Percentiles rank a stretch among this genome's conserved stretches.
Conservation (phyloP, 164 flowering plant species). For the Akebia trifoliata region DNA sequence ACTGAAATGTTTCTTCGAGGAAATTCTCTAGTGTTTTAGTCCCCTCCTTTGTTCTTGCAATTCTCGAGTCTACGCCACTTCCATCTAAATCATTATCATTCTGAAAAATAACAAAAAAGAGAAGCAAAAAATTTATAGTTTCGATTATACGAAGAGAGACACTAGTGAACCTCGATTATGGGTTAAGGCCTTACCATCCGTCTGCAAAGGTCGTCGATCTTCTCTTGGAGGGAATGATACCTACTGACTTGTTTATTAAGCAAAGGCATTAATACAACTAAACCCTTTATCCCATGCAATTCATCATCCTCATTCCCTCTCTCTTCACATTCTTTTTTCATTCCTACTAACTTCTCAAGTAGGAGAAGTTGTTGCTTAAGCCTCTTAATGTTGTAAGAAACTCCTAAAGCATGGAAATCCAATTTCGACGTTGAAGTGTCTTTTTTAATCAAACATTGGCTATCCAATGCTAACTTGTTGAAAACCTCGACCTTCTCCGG, state of each 20-base stretch:
- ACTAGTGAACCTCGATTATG: no score
- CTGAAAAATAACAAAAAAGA: constrained; percentile 27
- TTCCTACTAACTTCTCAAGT: constrained; percentile 68
- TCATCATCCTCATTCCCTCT: constrained; percentile 22
- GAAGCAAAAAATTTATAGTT: background rate
- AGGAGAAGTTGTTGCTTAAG: constrained; percentile 78
- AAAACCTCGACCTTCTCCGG: constrained; percentile 18
- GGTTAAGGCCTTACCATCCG: constrained; percentile 90
- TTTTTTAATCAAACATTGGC: constrained; percentile 23
- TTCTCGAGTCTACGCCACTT: constrained; percentile 19
- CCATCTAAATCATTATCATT: constrained; percentile 36
- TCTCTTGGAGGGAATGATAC: constrained; percentile 77
- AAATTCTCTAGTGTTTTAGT: constrained; percentile 48
- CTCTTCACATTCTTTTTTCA: constrained; percentile 36
- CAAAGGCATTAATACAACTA: constrained; percentile 40
- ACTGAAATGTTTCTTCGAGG: constrained; percentile 85
- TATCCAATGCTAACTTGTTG: constrained; percentile 22
- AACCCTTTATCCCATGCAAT: constrained; percentile 29
- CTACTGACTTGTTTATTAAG: constrained; percentile 74
- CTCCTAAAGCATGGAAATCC: constrained; percentile 85
- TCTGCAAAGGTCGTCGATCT: constrained; percentile 69
- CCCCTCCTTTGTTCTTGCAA: constrained; percentile 38
- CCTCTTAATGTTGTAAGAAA: constrained; percentile 87
- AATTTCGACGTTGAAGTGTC: constrained; percentile 44
- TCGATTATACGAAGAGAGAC: background rate